phyloP scores from a whole-genome alignment of 2,329 filamentous ascomycete species.

The Bipolaris victoriae region DNA sequence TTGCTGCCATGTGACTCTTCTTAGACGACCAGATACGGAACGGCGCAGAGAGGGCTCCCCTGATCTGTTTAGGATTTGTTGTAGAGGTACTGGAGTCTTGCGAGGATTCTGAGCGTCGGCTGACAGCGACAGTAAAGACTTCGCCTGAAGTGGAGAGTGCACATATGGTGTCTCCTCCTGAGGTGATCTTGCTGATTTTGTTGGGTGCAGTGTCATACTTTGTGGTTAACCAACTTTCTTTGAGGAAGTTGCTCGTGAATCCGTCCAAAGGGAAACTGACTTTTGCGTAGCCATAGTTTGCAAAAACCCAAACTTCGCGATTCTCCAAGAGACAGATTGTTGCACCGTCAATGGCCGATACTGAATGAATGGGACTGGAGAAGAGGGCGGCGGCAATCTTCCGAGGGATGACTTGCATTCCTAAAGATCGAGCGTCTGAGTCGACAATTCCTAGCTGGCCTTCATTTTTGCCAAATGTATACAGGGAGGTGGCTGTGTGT shows the following conservation, averaged over 20 bases:
- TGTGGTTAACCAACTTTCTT: constrained; percentile 68
- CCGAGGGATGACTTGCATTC: constrained; percentile 79
- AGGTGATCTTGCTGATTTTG: constrained; percentile 76
- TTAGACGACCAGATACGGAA: constrained; percentile 87
- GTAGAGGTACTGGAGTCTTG: constrained; percentile 71
- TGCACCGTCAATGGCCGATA: constrained; percentile 88
- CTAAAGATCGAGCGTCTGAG: constrained; percentile 88
- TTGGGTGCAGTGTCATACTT: constrained; percentile 69
- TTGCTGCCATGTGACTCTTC: constrained; percentile 82
- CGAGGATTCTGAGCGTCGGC: constrained; percentile 67
- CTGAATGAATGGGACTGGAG: constrained; percentile 72
- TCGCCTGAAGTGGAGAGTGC: constrained; percentile 85
- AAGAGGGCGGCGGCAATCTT: constrained; percentile 88
- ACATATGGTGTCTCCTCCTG: constrained; percentile 89
- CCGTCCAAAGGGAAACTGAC: constrained; percentile 81
- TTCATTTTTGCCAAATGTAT: constrained; percentile 93
- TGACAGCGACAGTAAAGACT: constrained; percentile 83
- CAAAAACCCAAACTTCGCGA: constrained; percentile 90
- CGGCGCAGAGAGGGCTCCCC: constrained; percentile 77
- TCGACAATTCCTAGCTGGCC: constrained; percentile 94
- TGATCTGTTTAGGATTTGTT: constrained; percentile 90
- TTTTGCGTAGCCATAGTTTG: constrained; percentile 94
- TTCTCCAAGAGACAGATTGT: constrained; percentile 86
- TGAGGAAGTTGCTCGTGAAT: constrained; percentile 72
- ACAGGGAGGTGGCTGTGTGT: constrained; percentile 79